Conservation (phyloP, 2,329 filamentous ascomycete genomes). For the Pestalotiopsis sp. region DNA sequence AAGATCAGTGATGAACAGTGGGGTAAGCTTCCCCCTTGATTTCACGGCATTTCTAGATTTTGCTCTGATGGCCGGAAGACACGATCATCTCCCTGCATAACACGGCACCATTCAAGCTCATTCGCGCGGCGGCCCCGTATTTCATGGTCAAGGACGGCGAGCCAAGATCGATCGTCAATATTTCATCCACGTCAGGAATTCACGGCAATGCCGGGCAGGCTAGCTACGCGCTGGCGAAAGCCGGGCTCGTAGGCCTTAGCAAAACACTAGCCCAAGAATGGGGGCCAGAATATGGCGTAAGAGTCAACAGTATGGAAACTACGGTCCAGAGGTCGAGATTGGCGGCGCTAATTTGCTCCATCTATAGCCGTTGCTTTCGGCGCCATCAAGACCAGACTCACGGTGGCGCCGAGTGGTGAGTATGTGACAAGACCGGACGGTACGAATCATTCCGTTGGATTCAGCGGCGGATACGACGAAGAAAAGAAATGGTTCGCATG, state of each 20-base stretch:
- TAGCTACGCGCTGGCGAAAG: neutral
- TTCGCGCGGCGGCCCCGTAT: neutral
- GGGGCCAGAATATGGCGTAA: slow-evolving; percentile 2
- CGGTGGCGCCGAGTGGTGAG: neutral
- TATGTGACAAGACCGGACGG: neutral
- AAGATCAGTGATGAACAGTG: neutral
- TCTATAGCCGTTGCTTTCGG: neutral
- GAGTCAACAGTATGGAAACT: slow-evolving; percentile 1
- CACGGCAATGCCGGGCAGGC: neutral
- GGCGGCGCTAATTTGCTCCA: neutral
- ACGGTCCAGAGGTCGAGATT: neutral
- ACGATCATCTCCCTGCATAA: neutral
- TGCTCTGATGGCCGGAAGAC: neutral
- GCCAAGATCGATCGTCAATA: neutral
- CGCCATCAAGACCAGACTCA: neutral
- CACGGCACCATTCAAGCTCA: neutral
- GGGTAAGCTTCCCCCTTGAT: neutral
- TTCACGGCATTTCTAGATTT: neutral
- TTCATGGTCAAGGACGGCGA: neutral
- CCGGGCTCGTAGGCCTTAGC: neutral
- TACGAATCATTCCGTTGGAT: neutral
- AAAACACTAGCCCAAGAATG: neutral
- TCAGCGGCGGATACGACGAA: neutral
- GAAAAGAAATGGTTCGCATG: neutral
- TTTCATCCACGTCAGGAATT: neutral